Evolutionary conservation across 805 yeast species (phyloP).

Genomic region (Zygoascus flipseniorum): DNA sequence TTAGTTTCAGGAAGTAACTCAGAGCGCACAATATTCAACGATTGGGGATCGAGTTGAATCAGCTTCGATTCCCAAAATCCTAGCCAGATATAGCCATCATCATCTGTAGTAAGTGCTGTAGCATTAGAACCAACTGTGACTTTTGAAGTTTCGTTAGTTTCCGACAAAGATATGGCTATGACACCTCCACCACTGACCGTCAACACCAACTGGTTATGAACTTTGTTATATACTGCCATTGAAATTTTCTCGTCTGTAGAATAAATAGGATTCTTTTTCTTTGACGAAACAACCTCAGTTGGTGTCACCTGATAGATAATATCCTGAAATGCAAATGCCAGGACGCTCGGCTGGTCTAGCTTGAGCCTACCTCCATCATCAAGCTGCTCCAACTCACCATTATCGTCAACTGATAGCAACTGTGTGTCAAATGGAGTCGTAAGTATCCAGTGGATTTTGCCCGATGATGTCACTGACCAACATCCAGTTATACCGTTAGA

Average conservation of each 20-base stretch:
- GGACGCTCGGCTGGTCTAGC: background rate
- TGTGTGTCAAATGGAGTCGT: background rate
- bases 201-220: background rate
- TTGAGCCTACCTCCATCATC: background rate
- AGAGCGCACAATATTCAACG: background rate
- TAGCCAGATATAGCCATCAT: background rate
- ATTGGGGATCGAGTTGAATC: background rate
- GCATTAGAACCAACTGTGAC: background rate
- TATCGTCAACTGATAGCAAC: background rate
- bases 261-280: background rate
- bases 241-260: background rate
- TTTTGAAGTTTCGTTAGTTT: background rate
- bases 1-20: background rate
- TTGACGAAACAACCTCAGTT: background rate
- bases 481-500: background rate
- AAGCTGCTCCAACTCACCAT: background rate
- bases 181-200: background rate
- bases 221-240: background rate
- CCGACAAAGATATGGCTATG: background rate
- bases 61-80: background rate
- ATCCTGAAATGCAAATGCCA: background rate
- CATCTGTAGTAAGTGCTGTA: background rate
- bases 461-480: background rate
- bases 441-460: background rate
- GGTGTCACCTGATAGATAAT: background rate